phyloP scores from a whole-genome alignment of 768 basidiomycete genomes.

The Macrocybe gigantea region DNA sequence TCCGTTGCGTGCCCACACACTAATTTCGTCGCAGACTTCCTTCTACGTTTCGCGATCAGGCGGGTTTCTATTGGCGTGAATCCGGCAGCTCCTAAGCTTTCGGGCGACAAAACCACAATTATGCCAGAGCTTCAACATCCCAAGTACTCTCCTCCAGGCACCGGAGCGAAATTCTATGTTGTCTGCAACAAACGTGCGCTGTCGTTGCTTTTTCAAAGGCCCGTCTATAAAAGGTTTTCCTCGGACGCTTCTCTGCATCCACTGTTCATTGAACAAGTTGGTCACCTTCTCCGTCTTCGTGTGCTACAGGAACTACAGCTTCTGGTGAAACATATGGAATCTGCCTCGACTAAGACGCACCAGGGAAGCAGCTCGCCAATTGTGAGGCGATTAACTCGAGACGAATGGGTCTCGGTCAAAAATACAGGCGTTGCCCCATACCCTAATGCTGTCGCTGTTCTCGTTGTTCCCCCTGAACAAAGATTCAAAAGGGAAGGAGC shows the following conservation, averaged over 20 bases:
- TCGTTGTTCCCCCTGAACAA: slow-evolving; percentile 65
- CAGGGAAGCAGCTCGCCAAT: slow-evolving; percentile 22
- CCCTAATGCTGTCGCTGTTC: slow-evolving; percentile 54
- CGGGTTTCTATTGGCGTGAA: slow-evolving; percentile 25
- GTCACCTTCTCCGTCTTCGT: slow-evolving; percentile 63
- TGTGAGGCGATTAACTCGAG: slow-evolving; percentile 58
- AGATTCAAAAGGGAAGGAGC: slow-evolving; percentile 37
- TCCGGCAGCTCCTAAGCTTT: slow-evolving; percentile 14
- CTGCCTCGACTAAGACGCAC: slow-evolving; percentile 10
- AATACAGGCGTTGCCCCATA: slow-evolving; percentile 41
- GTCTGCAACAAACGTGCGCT: slow-evolving; percentile 54
- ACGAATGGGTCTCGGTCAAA: slow-evolving; percentile 49
- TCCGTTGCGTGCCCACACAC: neutral
- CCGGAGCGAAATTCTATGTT: slow-evolving; percentile 46
- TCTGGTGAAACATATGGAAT: slow-evolving; percentile 39
- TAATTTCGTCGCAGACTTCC: slow-evolving; percentile 42
- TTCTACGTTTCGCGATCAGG: slow-evolving; percentile 53
- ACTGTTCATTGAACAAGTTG: slow-evolving; percentile 48
- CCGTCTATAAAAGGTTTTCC: slow-evolving; percentile 25
- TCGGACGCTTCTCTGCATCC: slow-evolving; percentile 29
- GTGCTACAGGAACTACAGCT: slow-evolving; percentile 72
- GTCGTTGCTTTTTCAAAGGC: slow-evolving; percentile 26
- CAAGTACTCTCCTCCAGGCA: slow-evolving; percentile 43
- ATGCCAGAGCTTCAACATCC: slow-evolving; percentile 44
- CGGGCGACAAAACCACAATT: slow-evolving; percentile 39